These are phyloP conservation scores for Dictyostelium intermedium DNA, from an alignment of 78 protist species.

Conservation along the genomic window DNA sequence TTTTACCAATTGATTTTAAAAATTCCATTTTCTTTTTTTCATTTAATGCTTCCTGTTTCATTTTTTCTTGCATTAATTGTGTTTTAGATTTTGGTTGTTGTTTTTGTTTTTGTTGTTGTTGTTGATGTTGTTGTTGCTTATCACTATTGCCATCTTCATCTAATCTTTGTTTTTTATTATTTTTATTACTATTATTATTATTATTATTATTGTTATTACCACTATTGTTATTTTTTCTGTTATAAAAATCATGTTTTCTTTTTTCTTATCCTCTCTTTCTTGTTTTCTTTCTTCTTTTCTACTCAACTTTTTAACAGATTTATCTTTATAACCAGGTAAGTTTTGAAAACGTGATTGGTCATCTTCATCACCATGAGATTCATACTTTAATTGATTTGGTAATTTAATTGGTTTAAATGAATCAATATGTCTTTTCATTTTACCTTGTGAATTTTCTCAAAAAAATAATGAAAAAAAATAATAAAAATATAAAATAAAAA, in stretches of 20 bases:
- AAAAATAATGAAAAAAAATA: not conserved
- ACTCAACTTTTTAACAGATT: not conserved
- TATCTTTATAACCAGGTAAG: conserved; percentile 21
- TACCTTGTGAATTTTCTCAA: not conserved
- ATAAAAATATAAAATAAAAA: too few species aligned
- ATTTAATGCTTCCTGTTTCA: not conserved
- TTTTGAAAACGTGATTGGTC: not conserved
- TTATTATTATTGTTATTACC: not conserved
- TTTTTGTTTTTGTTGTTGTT: not conserved
- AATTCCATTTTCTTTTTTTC: conserved; percentile 36
- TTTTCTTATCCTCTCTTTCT: conserved; percentile 37
- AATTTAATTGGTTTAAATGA: conserved; percentile 22
- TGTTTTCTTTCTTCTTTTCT: conserved; percentile 58
- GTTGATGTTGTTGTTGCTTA: not conserved
- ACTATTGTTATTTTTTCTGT: not conserved
- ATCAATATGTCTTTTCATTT: not conserved
- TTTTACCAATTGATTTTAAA: conserved; percentile 51
- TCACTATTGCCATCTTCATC: not conserved
- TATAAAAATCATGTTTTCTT: conserved; percentile 31
- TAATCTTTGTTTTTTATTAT: not conserved
- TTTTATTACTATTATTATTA: not conserved
- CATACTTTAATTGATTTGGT: conserved; percentile 5
- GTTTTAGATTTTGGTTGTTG: not conserved
- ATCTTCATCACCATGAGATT: not conserved
- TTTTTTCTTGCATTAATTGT: not conserved